Percentiles rank a stretch among this genome's conserved stretches.
phyloP scores from a whole-genome alignment of 2,329 filamentous ascomycete genomes.

The Cladosporium sp. region DNA sequence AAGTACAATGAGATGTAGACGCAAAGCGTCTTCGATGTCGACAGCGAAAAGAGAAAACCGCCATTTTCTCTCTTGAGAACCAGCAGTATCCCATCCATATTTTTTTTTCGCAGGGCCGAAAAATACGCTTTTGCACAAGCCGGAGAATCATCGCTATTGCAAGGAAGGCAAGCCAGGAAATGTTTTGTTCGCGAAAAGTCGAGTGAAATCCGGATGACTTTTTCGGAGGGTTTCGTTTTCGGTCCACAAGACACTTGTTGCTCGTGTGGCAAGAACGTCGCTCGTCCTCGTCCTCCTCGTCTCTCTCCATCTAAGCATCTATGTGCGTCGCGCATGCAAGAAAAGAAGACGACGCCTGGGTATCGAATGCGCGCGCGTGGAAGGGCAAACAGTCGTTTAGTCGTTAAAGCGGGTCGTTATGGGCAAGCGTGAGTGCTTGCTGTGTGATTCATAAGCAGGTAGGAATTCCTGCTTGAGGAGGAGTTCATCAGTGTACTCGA shows the following conservation, averaged over 20 bases:
- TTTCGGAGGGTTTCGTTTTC: conserved; percentile 7
- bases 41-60: conserved; percentile 2
- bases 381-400: conserved; percentile 29
- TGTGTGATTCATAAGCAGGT: conserved; percentile 35
- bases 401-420: conserved; percentile 29
- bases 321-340: conserved; percentile 28
- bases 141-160: conserved; percentile 7
- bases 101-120: neutral
- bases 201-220: neutral
- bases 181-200: conserved; percentile 4
- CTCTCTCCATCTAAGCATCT: conserved; percentile 27
- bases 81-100: neutral
- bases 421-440: conserved; percentile 21
- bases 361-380: conserved; percentile 28
- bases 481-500: conserved; percentile 28
- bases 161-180: conserved; percentile 6
- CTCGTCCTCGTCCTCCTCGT: conserved; percentile 7
- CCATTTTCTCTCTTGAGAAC: neutral
- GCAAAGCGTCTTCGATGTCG: conserved; percentile 7
- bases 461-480: conserved; percentile 28
- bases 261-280: conserved; percentile 1
- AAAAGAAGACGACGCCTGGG: conserved; percentile 30
- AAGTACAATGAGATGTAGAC: conserved; percentile 20
- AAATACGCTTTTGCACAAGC: conserved; percentile 13
- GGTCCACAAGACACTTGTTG: neutral